Evolutionary conservation across 1,284 basidiomycete genomes (phyloP).

Genomic region (Gomphus sp.): DNA sequence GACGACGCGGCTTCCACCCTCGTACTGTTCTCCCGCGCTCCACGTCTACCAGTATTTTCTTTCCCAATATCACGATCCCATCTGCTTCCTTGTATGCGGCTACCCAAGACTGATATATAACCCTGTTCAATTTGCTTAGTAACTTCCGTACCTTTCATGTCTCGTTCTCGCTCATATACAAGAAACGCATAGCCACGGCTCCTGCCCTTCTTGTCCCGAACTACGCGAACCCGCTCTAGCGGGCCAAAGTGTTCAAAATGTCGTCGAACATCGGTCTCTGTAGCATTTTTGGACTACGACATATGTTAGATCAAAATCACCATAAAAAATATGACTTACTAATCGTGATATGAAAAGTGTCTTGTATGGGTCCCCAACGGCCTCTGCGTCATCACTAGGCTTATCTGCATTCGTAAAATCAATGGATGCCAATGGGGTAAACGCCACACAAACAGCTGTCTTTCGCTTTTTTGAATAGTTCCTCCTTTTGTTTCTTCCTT

Average conservation of each 20-base stretch:
- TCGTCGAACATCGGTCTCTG: conserved; percentile 83
- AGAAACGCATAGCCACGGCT: conserved; percentile 94
- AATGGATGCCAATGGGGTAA: conserved; percentile 7
- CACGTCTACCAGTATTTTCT: conserved; percentile 93
- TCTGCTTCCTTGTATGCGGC: conserved; percentile 99
- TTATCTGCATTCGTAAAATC: conserved; percentile 51
- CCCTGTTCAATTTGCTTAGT: neutral
- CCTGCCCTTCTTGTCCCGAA: conserved; percentile 82
- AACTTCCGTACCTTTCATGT: conserved; percentile 84
- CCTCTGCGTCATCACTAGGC: conserved; percentile 85
- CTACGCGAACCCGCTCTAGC: conserved; percentile 87
- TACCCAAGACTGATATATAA: conserved; percentile 23
- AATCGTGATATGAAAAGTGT: conserved; percentile 94
- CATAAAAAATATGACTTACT: conserved; percentile 31
- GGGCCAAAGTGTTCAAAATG: conserved; percentile 96
- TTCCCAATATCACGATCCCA: conserved; percentile 90
- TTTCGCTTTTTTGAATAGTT: conserved; percentile 76
- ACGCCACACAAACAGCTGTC: conserved; percentile 61
- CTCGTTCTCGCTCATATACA: conserved; percentile 94
- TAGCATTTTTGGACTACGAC: conserved; percentile 73
- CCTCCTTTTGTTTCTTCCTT: conserved; percentile 67
- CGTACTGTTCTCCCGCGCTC: conserved; percentile 96
- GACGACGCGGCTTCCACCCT: conserved; percentile 94
- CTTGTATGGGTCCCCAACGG: conserved; percentile 97
- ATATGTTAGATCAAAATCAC: conserved; percentile 12